These are phyloP conservation scores for Rhodotorula glutinis DNA, from an alignment of 1,284 basidiomycete species.

Conservation along the genomic window DNA sequence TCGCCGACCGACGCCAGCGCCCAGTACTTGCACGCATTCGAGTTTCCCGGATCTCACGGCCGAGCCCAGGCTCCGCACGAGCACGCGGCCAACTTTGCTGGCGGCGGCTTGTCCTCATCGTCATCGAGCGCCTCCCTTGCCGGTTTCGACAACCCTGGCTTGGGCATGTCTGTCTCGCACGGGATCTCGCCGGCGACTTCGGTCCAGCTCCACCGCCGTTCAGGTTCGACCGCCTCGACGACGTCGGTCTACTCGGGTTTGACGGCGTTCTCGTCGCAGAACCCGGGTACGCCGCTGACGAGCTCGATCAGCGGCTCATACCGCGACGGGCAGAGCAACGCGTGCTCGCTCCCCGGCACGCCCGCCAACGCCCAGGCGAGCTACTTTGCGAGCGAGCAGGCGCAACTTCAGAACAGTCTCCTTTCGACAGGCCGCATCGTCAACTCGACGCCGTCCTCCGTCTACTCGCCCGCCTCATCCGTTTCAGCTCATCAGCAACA, in stretches of 20 bases:
- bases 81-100: neutral
- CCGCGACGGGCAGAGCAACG: constrained; percentile 27
- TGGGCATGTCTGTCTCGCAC: neutral
- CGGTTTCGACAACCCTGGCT: constrained; percentile 8
- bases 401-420: constrained; percentile 7
- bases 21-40: constrained; percentile 8
- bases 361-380: constrained; percentile 16
- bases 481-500: neutral
- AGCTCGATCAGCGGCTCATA: constrained; percentile 38
- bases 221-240: constrained; percentile 38
- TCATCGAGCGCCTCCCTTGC: constrained; percentile 18
- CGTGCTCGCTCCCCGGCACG: constrained; percentile 34
- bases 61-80: constrained; percentile 2
- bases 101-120: constrained; percentile 4
- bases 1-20: constrained; percentile 13
- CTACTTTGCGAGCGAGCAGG: constrained; percentile 20
- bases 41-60: constrained; percentile 1
- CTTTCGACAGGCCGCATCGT: constrained; percentile 6
- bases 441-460: constrained; percentile 10
- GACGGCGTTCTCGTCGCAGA: constrained; percentile 37
- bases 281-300: constrained; percentile 29
- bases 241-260: constrained; percentile 37
- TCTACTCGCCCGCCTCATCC: constrained; percentile 4
- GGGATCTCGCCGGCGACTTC: constrained; percentile 21
- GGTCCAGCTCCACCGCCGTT: constrained; percentile 29